Evolutionary conservation across 192 early-diverging fungal genomes (phyloP).

Genomic region (Oehlia diaphana): DNA sequence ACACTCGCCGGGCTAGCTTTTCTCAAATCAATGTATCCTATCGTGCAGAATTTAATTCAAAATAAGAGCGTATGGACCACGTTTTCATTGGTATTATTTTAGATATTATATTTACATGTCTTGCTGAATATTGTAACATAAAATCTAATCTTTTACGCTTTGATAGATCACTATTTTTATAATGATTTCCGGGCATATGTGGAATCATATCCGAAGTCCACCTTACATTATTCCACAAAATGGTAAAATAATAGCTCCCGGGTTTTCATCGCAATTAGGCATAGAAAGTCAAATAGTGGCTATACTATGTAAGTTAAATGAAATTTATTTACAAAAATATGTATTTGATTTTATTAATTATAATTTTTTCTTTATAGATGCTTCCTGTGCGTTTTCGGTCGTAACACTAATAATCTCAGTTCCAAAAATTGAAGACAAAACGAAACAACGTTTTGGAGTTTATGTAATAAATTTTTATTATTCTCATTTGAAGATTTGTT

Average conservation of each 20-base stretch:
- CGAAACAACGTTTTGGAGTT: constrained; percentile 55
- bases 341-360: constrained; percentile 3
- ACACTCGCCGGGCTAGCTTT: constrained; percentile 35
- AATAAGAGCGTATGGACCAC: constrained; percentile 61
- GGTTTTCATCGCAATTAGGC: constrained; percentile 69
- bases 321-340: not conserved
- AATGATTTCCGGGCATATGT: constrained; percentile 83
- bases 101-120: not conserved
- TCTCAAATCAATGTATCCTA: constrained; percentile 42
- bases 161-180: constrained; percentile 60
- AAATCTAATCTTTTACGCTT: not conserved
- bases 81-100: constrained; percentile 47
- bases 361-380: constrained; percentile 47
- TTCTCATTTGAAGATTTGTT: not conserved
- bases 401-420: constrained; percentile 57
- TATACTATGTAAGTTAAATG: constrained; percentile 48
- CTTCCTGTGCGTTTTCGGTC: constrained; percentile 50
- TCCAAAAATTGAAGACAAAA: constrained; percentile 52
- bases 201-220: constrained; percentile 79
- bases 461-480: constrained; percentile 38
- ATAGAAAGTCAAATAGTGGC: constrained; percentile 74
- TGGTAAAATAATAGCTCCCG: constrained; percentile 59
- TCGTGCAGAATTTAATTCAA: constrained; percentile 46
- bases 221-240: constrained; percentile 59
- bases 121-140: not conserved